Evolutionary conservation across 2,329 filamentous ascomycete species (phyloP), one percentile per base, ranked within the genome.

Genomic region (Zalaria sp.): DNA sequence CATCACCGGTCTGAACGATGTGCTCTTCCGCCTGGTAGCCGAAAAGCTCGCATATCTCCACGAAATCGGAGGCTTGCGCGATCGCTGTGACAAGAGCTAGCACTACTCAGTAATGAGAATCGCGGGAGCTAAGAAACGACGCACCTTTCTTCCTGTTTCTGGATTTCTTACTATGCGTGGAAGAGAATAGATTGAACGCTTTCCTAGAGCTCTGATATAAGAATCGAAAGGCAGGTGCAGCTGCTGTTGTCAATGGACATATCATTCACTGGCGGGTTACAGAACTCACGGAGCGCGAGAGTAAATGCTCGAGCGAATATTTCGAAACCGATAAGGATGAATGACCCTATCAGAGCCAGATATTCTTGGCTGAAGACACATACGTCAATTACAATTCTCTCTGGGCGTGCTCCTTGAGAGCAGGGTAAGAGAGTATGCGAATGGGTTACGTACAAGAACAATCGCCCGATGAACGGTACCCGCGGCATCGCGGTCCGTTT

Each of bases 21-120:
- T 98, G 91, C 63, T 98, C 91, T 60, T 98, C 91, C 4, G 89
- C 85, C 52, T 85, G 82, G 62, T 95, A 96, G 37, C 88, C 89
- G 61, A 81, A 94, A 8, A 94, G 66, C 34, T 79, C 81, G 62
- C 89, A 96, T n/a, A 98, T 74, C 56, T 96, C 89, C 37, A 86
- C 78, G 59, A 98, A 96, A 57, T 96, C 91, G 46, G 83, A 77
- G 4, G 89, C 86, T 56, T 91, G 81, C 43, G 86, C 81, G 44
- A 98, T 79, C 5, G 79, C 77, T 32, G 48, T 53, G 7, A 56
- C 57, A 26, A 60, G 56, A 34, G 47, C 47, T 28, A 28, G 32
- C 18, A 18, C 18, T 18, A 18, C 18, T 18, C 18, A 18, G 18
- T 18, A 18, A 18, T 18, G 18, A 18, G 18, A 18, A 18, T 18